These are phyloP conservation scores for Phlebopus sp. DNA, from an alignment of 1,284 basidiomycete genomes.

Conservation along the genomic window DNA sequence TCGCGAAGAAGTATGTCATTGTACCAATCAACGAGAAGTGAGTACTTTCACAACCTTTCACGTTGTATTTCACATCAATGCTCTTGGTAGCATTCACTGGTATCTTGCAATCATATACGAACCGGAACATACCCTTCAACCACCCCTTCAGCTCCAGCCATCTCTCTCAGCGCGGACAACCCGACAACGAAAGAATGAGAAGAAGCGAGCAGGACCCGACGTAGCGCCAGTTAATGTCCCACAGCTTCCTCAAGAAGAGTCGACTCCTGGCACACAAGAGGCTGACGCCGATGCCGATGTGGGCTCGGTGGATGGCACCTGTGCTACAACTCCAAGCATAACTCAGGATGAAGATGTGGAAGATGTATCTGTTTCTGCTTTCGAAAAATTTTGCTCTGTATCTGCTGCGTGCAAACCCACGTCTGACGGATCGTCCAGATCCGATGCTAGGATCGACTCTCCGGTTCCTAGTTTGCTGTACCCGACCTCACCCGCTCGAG, in stretches of 20 bases:
- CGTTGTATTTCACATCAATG: conserved; percentile 13
- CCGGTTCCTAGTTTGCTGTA: conserved; percentile 11
- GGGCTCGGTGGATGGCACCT: conserved; percentile 16
- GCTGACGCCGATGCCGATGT: conserved; percentile 15
- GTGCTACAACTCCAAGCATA: conserved; percentile 18
- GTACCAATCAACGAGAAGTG: conserved; percentile 97
- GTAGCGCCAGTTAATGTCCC: background rate
- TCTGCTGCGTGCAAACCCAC: conserved; percentile 7
- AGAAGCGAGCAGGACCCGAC: conserved; percentile 5
- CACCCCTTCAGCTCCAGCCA: conserved; percentile 35
- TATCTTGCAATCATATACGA: conserved; percentile 93
- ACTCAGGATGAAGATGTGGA: conserved; percentile 19
- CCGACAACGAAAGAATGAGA: conserved; percentile 33
- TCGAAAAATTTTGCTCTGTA: conserved; percentile 26
- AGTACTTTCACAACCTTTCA: conserved; percentile 21
- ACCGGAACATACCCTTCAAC: conserved; percentile 61
- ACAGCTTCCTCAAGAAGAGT: conserved; percentile 4
- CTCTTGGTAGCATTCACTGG: conserved; percentile 80
- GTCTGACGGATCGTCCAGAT: conserved; percentile 10
- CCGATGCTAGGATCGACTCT: conserved; percentile 14
- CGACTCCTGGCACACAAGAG: conserved; percentile 1
- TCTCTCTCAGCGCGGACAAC: conserved; percentile 22
- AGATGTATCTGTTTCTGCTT: conserved; percentile 15
- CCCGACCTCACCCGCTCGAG: conserved; percentile 12
- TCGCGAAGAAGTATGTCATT: conserved; percentile 89